Conservation (phyloP, 352 stramenopile genomes). For the Phytophthora nicotianae region DNA sequence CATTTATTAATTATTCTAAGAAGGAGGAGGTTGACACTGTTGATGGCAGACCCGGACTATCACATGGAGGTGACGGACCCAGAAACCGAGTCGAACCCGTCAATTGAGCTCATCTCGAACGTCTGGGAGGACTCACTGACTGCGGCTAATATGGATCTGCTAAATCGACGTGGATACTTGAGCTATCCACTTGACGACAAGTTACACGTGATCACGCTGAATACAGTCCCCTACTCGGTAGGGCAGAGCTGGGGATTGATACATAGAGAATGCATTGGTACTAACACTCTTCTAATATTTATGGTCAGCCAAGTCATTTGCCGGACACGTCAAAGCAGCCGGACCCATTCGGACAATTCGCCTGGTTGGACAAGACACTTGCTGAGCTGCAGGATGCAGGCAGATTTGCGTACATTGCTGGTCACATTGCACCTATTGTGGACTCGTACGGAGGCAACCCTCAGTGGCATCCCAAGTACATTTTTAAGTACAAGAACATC, state of each 20-base stretch:
- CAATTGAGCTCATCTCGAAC: constrained; percentile 64
- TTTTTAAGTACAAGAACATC: constrained; percentile 83
- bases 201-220: constrained; percentile 77
- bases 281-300: background rate
- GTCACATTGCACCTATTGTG: constrained; percentile 92
- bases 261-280: background rate
- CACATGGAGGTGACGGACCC: constrained; percentile 81
- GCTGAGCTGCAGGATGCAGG: constrained; percentile 43
- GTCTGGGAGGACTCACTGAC: constrained; percentile 72
- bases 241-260: background rate
- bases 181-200: constrained; percentile 68
- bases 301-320: constrained; percentile 63
- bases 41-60: constrained; percentile 73
- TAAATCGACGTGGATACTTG: constrained; percentile 74
- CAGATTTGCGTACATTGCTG: constrained; percentile 87
- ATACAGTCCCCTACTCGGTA: constrained; percentile 88
- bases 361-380: constrained; percentile 87
- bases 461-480: constrained; percentile 90
- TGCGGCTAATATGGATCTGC: constrained; percentile 52
- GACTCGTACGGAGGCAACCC: constrained; percentile 90
- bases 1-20: constrained; percentile 2
- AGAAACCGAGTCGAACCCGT: constrained; percentile 53
- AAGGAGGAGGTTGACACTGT: background rate
- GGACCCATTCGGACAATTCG: constrained; percentile 93
- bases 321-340: constrained; percentile 67